These are phyloP conservation scores for Phytomonas sp. DNA, from an alignment of 208 protist genomes.

Conservation along the genomic window DNA sequence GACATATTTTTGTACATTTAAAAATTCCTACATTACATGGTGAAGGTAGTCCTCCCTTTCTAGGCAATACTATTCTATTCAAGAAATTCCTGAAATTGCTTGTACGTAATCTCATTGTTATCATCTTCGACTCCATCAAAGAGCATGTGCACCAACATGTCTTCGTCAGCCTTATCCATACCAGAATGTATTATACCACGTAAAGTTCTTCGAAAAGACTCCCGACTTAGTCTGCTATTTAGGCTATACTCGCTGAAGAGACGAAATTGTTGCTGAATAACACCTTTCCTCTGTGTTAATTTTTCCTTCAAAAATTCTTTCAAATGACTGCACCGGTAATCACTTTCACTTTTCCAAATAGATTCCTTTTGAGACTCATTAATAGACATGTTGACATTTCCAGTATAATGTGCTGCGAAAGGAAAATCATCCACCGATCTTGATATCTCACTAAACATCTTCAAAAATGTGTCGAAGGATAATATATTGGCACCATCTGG, in stretches of 20 bases:
- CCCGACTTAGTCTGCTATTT: slow-evolving; percentile 59
- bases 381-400: slow-evolving; percentile 55
- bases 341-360: neutral
- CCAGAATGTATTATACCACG: slow-evolving; percentile 83
- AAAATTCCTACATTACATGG: slow-evolving; percentile 1
- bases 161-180: slow-evolving; percentile 56
- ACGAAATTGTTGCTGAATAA: slow-evolving; percentile 74
- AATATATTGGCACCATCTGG: slow-evolving; percentile 59
- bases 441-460: slow-evolving; percentile 52
- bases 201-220: slow-evolving; percentile 61
- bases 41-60: neutral
- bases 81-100: slow-evolving; percentile 83
- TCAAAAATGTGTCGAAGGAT: slow-evolving; percentile 68
- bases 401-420: slow-evolving; percentile 45
- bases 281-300: slow-evolving; percentile 70
- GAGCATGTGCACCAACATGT: slow-evolving; percentile 72
- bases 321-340: slow-evolving; percentile 27
- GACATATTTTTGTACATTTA: slow-evolving; percentile 2
- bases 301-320: slow-evolving; percentile 63
- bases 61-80: slow-evolving; percentile 16
- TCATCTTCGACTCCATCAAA: slow-evolving; percentile 79
- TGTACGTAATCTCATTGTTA: slow-evolving; percentile 78
- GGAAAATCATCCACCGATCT: slow-evolving; percentile 65
- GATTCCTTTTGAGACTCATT: slow-evolving; percentile 32
- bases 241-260: slow-evolving; percentile 59